Evolutionary conservation across 257 asterid species (phyloP), one percentile per base, ranked within the genome.

Genomic region (Hygrophila difformis): DNA sequence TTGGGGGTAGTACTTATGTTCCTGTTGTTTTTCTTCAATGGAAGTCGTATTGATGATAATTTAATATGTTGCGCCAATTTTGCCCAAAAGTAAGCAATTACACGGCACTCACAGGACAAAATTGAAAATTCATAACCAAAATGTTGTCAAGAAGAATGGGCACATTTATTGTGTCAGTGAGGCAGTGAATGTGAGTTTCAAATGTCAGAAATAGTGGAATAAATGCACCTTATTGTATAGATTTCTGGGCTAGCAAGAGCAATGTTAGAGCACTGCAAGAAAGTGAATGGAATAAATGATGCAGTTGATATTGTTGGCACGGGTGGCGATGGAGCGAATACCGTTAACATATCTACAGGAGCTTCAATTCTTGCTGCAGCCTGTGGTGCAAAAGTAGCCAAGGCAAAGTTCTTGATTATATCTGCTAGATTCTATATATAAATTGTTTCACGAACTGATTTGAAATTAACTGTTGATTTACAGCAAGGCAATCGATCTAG

Each of bases 401-500:
- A 89, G 93, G 98, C n/a, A n/a, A n/a, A n/a, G n/a, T n/a, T n/a
- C n/a, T n/a, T n/a, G n/a, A n/a, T n/a, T n/a, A n/a, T n/a, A n/a
- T n/a, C n/a, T n/a, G n/a, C n/a, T n/a, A n/a, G n/a, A n/a, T n/a
- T n/a, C n/a, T n/a, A n/a, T n/a, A n/a, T n/a, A n/a, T n/a, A n/a
- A n/a, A n/a, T 2, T 24, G 29, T 24, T 24, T 24, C 3, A 3
- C 7, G 3, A 24, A 24, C 7, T 24, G 3, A 7, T 24, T 24
- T 24, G 29, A 24, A 7, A 24, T 24, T 47, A 13, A 11, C 47
- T 12, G 14, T 61, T 59, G 50, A 39, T 2, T 60, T 53, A 41
- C 79, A 89, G 98, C 96, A 85, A 85, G 98, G 98, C 38, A 85
- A 48, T 44, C 83, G 98, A 42, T 89, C 96, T 18, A 89, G 98